Conservation (phyloP, 2,329 filamentous ascomycete species). For the Aspergillus novofumigatus region DNA sequence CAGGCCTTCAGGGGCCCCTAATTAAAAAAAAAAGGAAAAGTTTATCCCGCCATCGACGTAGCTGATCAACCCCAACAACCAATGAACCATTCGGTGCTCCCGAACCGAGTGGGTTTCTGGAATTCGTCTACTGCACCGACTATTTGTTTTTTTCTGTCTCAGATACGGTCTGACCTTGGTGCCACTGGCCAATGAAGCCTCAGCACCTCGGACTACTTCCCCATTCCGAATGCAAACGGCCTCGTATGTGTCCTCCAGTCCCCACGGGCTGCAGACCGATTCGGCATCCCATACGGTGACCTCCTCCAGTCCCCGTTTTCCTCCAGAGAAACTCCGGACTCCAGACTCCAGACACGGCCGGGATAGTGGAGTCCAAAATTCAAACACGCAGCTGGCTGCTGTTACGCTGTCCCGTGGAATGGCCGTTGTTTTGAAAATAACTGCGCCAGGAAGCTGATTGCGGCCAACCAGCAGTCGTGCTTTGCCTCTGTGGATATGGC, state of each 20-base stretch:
- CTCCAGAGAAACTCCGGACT: background rate
- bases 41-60: background rate
- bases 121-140: background rate
- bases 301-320: slow-evolving; percentile 5
- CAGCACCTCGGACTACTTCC: background rate
- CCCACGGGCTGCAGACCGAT: background rate
- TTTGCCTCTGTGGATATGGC: background rate
- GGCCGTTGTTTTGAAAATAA: background rate
- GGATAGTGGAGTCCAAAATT: background rate
- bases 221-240: background rate
- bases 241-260: background rate
- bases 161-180: background rate
- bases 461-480: background rate
- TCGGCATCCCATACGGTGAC: background rate
- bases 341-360: background rate
- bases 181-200: background rate
- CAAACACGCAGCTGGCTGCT: background rate
- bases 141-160: background rate
- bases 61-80: background rate
- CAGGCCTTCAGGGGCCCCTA: background rate
- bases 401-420: background rate
- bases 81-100: background rate
- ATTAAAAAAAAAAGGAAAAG: background rate
- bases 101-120: background rate
- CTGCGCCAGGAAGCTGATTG: background rate